Evolutionary conservation across 495 filamentous ascomycete species (phyloP).

Genomic region (Parmelia sp.): DNA sequence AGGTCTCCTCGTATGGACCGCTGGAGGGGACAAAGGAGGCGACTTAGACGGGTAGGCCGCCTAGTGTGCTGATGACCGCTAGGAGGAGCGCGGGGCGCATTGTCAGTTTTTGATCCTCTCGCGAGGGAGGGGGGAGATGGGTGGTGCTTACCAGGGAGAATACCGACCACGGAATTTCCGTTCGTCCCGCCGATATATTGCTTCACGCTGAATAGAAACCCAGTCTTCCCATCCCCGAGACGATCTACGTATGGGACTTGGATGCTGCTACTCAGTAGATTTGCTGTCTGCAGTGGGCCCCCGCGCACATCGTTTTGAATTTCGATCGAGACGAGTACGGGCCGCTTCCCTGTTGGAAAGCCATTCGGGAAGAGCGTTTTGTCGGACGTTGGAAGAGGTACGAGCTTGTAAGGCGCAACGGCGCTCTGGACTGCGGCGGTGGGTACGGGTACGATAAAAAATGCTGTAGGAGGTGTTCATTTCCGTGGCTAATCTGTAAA

Average conservation of each 20-base stretch:
- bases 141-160: constrained; percentile 4
- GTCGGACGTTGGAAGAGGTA: constrained; percentile 15
- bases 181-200: constrained; percentile 11
- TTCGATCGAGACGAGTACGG: constrained; percentile 8
- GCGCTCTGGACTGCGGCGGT: neutral
- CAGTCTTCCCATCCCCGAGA: constrained; percentile 19
- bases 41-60: constrained; percentile 16
- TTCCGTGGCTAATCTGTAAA: too few species aligned
- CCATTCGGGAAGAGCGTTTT: constrained; percentile 17
- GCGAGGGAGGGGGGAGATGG: neutral
- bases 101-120: neutral
- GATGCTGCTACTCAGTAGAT: constrained; percentile 11
- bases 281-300: constrained; percentile 8
- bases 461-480: constrained; percentile 13
- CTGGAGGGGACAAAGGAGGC: constrained; percentile 17
- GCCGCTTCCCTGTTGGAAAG: constrained; percentile 16
- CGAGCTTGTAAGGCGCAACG: constrained; percentile 13
- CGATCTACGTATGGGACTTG: constrained; percentile 16
- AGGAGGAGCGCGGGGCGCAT: neutral
- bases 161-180: neutral
- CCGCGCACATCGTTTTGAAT: constrained; percentile 22
- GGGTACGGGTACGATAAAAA: constrained; percentile 16
- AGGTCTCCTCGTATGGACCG: constrained; percentile 15
- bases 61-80: constrained; percentile 17
- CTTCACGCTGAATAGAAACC: constrained; percentile 11